phyloP scores from a whole-genome alignment of 176 grass and related monocot species.

The Areca catechu region DNA sequence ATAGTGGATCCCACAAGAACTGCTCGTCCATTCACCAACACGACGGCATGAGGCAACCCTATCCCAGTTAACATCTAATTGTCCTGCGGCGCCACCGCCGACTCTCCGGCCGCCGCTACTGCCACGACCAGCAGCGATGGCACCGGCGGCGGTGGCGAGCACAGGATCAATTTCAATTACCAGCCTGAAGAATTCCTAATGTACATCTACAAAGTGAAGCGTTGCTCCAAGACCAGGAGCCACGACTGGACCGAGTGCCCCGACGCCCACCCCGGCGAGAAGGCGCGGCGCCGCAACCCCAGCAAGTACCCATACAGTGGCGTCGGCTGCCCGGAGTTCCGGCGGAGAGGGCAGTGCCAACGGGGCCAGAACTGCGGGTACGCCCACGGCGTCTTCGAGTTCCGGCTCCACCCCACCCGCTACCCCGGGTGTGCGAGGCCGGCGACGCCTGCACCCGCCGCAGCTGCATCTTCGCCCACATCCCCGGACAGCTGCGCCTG shows the following conservation, averaged over 20 bases:
- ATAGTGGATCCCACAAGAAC: too few relatives aligned
- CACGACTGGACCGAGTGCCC: conserved; percentile 15
- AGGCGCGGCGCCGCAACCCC: conserved; percentile 24
- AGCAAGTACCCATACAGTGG: conserved; percentile 13
- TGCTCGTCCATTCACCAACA: too few relatives aligned
- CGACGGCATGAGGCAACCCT: too few relatives aligned
- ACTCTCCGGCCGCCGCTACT: too few relatives aligned
- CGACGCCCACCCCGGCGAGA: conserved; percentile 14
- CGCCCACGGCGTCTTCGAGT: conserved; percentile 27
- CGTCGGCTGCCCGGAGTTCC: conserved; percentile 17
- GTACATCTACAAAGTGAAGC: conserved; percentile 22
- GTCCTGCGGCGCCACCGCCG: too few relatives aligned
- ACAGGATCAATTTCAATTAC: neutral
- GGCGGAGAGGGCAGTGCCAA: conserved; percentile 7
- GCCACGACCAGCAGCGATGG: neutral
- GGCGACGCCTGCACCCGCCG: too few relatives aligned
- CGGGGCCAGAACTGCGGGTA: conserved; percentile 23
- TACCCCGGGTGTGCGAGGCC: conserved; percentile 18
- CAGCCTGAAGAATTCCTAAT: conserved; percentile 21
- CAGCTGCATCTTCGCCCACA: too few relatives aligned
- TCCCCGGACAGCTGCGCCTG: too few relatives aligned
- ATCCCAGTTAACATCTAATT: too few relatives aligned
- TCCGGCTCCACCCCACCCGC: conserved; percentile 24
- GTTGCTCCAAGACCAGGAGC: conserved; percentile 13
- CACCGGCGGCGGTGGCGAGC: too few relatives aligned